Base-by-base conservation (phyloP, 225 moss, liverwort and hornwort species). In the Marchantia polymorpha region DNA sequence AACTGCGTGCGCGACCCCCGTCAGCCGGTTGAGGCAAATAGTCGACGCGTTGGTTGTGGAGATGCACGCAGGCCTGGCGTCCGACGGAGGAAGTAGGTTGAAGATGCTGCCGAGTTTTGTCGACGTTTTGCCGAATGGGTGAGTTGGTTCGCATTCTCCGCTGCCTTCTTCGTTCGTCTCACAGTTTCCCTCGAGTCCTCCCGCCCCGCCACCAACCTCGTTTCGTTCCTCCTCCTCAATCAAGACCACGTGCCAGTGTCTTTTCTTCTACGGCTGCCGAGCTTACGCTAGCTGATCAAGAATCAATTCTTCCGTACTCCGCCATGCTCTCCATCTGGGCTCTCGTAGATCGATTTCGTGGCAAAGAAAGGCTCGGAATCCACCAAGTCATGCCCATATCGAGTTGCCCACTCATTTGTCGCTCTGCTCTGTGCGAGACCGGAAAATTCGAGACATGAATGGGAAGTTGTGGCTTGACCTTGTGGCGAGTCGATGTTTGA, bases 101-200 rank as follows among this genome's bases (percentile, higher is more conserved):
- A 89, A 91, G 83, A 96, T 96, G 96, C 90, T 94, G 52, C 96
- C 94, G 22, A 91, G 92, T 52, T 96, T 84, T 66, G 91, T 94
- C 74, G 94, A 94, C 78, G 79, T 84, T 54, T 86, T 96, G 84
- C 96, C 96, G 30, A 87, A 79, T 77, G 96, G 94, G 96, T 96
- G 79, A 79, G 88, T 75, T 46, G 8, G 59, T 61, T 54, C 66
- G 9, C 17, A 16, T 16, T 53, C 26, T 53, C 53, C 29, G 16
- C 2, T 54, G 1, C 26, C 26, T 53, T 26, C 29, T n/a, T 7
- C 29, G 1, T 15, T 73, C 51, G 52, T 73, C 27, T 52, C 56
- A 16, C 46, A 22, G 50, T 58, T 15, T 71, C 49, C 0, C 39
- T 39, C 5, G 5, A 39, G 3, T 39, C 39, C 39, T 39, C 5